A percentile compares a stretch with the other conserved stretches of the same genome.
Evolutionary conservation across 805 yeast genomes (phyloP).

Genomic region (Candida yuanshanica): DNA sequence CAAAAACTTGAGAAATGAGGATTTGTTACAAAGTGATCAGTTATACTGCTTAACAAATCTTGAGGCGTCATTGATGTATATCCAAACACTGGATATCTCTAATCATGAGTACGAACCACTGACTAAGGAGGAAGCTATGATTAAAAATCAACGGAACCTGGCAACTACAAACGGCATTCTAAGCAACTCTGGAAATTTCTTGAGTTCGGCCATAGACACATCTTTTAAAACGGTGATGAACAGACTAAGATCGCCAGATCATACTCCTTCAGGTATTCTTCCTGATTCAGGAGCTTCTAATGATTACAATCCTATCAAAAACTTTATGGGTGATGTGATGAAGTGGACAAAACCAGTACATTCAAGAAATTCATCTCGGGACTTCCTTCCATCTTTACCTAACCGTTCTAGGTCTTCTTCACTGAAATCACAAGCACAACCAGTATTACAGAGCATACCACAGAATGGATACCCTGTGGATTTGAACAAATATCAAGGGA

Average conservation of each 20-base stretch:
- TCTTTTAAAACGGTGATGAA: conserved; percentile 11
- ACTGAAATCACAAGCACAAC: background rate
- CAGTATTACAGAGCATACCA: background rate
- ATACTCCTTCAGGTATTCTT: background rate
- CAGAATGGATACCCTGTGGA: conserved; percentile 5
- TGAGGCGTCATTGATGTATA: conserved; percentile 22
- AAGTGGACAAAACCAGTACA: background rate
- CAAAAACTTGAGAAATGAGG: conserved; percentile 18
- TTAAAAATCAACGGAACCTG: background rate
- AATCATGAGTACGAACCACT: conserved; percentile 8
- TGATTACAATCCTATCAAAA: conserved; percentile 16
- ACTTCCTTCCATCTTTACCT: background rate
- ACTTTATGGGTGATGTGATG: conserved; percentile 13
- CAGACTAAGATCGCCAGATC: conserved; percentile 2
- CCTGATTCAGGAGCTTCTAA: background rate
- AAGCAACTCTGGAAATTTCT: background rate
- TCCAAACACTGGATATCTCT: conserved; percentile 10
- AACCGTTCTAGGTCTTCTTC: background rate
- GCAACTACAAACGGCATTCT: background rate
- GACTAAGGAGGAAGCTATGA: conserved; percentile 10
- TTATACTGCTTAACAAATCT: conserved; percentile 21
- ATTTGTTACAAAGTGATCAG: conserved; percentile 13
- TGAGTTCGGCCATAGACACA: conserved; percentile 11
- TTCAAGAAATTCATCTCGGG: conserved; percentile 1
- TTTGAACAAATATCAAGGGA: conserved; percentile 10